Conservation (phyloP, 2,329 filamentous ascomycete species). For the Sclerotinia subarctica region DNA sequence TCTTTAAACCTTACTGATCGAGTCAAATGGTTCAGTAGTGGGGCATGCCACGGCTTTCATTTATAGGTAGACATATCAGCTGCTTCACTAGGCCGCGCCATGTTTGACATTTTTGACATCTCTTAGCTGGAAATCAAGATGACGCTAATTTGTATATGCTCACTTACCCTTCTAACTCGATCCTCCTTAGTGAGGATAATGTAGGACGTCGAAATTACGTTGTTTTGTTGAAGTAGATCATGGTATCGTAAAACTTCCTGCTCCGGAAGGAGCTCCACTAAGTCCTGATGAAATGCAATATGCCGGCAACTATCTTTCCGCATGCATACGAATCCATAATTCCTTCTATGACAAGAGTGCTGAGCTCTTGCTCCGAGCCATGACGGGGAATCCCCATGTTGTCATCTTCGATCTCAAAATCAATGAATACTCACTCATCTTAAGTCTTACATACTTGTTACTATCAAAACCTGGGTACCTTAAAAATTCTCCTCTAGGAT, state of each 20-base stretch:
- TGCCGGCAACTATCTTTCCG: constrained; percentile 8
- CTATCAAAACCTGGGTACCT: background rate
- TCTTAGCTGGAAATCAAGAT: background rate
- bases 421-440: background rate
- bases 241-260: background rate
- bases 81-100: constrained; percentile 17
- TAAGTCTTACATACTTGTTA: background rate
- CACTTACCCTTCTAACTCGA: background rate
- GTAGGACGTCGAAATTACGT: background rate
- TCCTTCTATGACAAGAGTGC: background rate
- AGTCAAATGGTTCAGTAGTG: constrained; percentile 11
- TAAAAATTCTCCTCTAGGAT: background rate
- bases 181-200: background rate
- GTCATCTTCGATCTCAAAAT: constrained; percentile 12
- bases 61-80: constrained; percentile 5
- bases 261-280: background rate
- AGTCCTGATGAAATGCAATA: constrained; percentile 15
- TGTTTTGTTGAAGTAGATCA: background rate
- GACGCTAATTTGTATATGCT: background rate
- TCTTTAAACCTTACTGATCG: background rate
- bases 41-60: background rate
- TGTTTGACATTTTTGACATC: constrained; percentile 18
- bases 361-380: background rate
- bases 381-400: constrained; percentile 16
- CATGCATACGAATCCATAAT: background rate